Conservation (phyloP, 768 basidiomycete genomes). For the Suillus luteus region DNA sequence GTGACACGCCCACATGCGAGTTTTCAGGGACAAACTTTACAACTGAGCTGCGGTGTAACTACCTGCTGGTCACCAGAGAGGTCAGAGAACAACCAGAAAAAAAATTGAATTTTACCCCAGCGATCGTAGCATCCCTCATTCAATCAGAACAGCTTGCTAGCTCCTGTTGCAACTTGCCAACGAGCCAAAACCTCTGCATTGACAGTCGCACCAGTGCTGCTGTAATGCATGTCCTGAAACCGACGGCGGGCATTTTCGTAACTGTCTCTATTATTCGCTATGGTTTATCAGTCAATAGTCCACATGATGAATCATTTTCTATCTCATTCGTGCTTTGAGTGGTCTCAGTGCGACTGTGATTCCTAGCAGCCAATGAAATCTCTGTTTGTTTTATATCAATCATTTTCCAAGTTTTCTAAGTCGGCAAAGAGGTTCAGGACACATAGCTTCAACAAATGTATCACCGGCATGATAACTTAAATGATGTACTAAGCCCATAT, state of each 20-base stretch:
- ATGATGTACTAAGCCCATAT: neutral
- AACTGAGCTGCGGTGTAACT: neutral
- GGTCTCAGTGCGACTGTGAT: neutral
- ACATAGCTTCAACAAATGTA: neutral
- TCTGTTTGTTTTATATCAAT: neutral
- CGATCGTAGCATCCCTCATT: neutral
- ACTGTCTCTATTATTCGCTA: neutral
- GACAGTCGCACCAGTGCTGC: neutral
- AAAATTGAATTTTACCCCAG: neutral
- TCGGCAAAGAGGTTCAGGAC: neutral
- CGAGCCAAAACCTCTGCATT: neutral
- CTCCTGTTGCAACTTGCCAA: neutral
- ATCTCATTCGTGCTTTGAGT: neutral
- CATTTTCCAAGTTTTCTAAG: neutral
- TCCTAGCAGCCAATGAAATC: neutral
- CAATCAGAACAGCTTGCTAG: neutral
- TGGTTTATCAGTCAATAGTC: neutral
- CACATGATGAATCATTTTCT: neutral
- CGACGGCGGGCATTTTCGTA: neutral
- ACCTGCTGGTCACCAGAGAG: neutral
- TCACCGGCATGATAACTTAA: neutral
- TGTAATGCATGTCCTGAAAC: neutral
- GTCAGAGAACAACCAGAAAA: neutral
- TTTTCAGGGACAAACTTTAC: neutral
- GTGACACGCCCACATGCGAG: neutral